Evolutionary conservation across 441 rosid genomes (phyloP).

Genomic region (Bruguiera hainesii): DNA sequence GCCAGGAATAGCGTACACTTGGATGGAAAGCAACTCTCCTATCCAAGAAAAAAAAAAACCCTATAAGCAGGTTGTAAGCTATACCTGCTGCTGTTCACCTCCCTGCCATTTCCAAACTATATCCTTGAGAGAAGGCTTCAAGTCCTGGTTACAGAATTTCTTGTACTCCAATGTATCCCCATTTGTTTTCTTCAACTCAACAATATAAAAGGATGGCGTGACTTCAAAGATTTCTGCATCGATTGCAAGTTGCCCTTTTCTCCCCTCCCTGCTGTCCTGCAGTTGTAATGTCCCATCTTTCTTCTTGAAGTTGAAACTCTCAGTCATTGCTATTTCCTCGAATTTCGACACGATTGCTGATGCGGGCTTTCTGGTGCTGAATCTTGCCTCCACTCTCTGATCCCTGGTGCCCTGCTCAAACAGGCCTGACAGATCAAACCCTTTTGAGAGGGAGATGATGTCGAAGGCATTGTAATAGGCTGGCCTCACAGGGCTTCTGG

Average conservation of each 20-base stretch:
- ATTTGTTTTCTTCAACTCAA: conserved; percentile 60
- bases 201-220: conserved; percentile 56
- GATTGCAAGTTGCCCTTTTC: conserved; percentile 70
- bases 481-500: conserved; percentile 27
- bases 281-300: conserved; percentile 57
- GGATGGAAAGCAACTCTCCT: not conserved
- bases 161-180: conserved; percentile 79
- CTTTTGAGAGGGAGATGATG: conserved; percentile 64
- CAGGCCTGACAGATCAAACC: conserved; percentile 69
- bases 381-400: conserved; percentile 35
- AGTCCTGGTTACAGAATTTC: conserved; percentile 48
- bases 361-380: conserved; percentile 56
- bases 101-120: conserved; percentile 85
- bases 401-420: conserved; percentile 45
- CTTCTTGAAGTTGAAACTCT: conserved; percentile 43
- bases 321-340: conserved; percentile 55
- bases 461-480: conserved; percentile 67
- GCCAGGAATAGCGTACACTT: not conserved
- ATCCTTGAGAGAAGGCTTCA: conserved; percentile 74
- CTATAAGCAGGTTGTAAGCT: not conserved
- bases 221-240: conserved; percentile 76
- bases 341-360: conserved; percentile 60
- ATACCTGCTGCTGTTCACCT: conserved; percentile 17
- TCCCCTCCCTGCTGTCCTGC: conserved; percentile 58
- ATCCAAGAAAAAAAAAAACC: not conserved